Evolutionary conservation across 345 rosid species (phyloP), one percentile per base, ranked within the genome.

Genomic region (Euphorbia peplus): DNA sequence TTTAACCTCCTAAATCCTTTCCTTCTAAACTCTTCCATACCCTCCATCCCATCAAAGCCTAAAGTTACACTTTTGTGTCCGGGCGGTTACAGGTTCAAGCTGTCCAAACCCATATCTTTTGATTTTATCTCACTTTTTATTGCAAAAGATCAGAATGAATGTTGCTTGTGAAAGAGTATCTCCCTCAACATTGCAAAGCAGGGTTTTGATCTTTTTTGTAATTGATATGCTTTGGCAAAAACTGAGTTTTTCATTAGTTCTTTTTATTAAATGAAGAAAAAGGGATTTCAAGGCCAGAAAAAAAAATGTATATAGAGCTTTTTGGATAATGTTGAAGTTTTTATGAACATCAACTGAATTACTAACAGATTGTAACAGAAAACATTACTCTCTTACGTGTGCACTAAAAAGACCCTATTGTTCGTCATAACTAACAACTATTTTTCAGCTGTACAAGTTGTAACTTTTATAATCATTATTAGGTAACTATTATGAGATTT

Each of bases 401-500:
- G 56, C 53, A 48, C 16, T 11, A 19, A 61, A 42, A 61, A 6
- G 37, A 32, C 37, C 9, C 26, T 62, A 22, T 62, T 42, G 16
- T 60, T 25, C 16, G 7, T 13, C 48, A 1, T 11, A 18, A 39
- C 9, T 37, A 19, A 39, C 12, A 39, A 37, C 65, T 5, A 41
- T 37, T 16, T 13, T 5, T 62, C 5, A 35, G n/a, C 37, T 29
- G 26, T 19, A 14, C 4, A 55, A 55, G 52, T 47, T 16, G 8
- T 60, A 24, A 44, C 29, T 41, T 54, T 39, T 42, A 26, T 69
- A 58, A 37, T 26, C 64, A 64, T 47, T 39, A 58, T 41, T 42
- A 42, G 47, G 5, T 29, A 54, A 30, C 42, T 44, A 29, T 35
- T 69, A 19, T 44, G n/a, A 22, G 41, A 21, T 67, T 63, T 57